These are phyloP conservation scores for Fulvia fulva DNA, from an alignment of 2,329 filamentous ascomycete genomes.

Conservation along the genomic window DNA sequence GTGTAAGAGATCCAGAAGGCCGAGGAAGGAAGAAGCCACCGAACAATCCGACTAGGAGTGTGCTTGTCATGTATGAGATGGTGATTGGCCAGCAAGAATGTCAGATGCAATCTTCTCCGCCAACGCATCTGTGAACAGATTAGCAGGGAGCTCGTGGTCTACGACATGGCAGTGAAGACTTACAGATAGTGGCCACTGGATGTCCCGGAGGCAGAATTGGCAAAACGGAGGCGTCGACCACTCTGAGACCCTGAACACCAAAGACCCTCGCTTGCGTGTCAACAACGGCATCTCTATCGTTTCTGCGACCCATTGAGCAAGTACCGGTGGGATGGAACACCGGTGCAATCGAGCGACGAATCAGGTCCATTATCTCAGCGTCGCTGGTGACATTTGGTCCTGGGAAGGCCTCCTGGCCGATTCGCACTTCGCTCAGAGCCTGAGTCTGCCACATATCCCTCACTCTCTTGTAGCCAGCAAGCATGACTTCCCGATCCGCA, in stretches of 20 bases:
- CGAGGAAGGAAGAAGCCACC: no score
- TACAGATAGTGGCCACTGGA: slow-evolving; percentile 13
- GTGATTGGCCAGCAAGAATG: no score
- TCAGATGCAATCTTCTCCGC: slow-evolving; percentile 53
- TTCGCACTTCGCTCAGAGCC: slow-evolving; percentile 23
- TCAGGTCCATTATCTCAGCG: slow-evolving; percentile 9
- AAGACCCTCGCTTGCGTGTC: slow-evolving; percentile 16
- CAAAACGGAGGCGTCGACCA: slow-evolving; percentile 20
- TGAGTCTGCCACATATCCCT: slow-evolving; percentile 29
- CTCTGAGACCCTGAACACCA: slow-evolving; percentile 18
- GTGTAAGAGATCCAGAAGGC: no score
- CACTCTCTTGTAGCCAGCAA: slow-evolving; percentile 33
- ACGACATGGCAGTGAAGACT: not conserved
- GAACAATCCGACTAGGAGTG: no score
- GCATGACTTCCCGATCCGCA: slow-evolving; percentile 31
- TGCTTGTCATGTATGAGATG: no score
- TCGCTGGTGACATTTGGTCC: slow-evolving; percentile 15
- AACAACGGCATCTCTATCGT: slow-evolving; percentile 18
- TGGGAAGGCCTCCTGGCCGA: slow-evolving; percentile 17
- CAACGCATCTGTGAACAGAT: slow-evolving; percentile 58
- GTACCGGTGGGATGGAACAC: slow-evolving; percentile 16
- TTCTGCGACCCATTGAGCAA: slow-evolving; percentile 16
- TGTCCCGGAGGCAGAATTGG: slow-evolving; percentile 22
- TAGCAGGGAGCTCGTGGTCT: not conserved
- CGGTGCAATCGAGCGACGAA: slow-evolving; percentile 1